Conservation (phyloP, 2,329 filamentous ascomycete species). For the Lachnellula hyalina region DNA sequence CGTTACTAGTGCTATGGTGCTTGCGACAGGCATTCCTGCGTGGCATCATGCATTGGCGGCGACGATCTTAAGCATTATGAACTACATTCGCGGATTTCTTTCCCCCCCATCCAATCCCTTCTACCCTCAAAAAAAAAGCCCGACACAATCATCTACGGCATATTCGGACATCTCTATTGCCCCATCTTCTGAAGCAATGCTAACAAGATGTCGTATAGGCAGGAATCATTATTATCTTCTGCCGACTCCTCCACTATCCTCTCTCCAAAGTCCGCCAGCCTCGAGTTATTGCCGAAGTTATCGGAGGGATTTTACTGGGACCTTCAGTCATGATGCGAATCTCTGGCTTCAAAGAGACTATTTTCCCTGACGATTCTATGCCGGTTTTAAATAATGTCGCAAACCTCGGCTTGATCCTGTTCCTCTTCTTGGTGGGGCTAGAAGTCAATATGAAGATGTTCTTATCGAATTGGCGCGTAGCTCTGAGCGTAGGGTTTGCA, state of each 20-base stretch:
- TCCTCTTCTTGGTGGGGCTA: slow-evolving; percentile 81
- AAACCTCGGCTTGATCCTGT: slow-evolving; percentile 77
- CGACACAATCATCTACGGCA: neutral
- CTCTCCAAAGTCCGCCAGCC: slow-evolving; percentile 73
- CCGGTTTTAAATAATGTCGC: slow-evolving; percentile 71
- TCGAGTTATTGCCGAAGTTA: slow-evolving; percentile 77
- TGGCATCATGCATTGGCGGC: too few species aligned
- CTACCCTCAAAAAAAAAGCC: neutral
- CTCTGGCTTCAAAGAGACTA: slow-evolving; percentile 67
- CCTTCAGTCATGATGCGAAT: slow-evolving; percentile 86
- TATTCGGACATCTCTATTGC: neutral
- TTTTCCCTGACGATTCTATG: slow-evolving; percentile 73
- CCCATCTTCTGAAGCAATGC: neutral
- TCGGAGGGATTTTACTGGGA: slow-evolving; percentile 78
- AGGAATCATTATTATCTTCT: slow-evolving; percentile 69
- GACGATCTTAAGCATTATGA: too few species aligned
- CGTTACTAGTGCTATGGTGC: too few species aligned
- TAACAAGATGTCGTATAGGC: slow-evolving; percentile 41
- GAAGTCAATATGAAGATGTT: slow-evolving; percentile 80
- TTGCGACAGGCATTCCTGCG: neutral
- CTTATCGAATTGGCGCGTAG: slow-evolving; percentile 73
- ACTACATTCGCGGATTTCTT: neutral
- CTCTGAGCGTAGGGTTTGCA: slow-evolving; percentile 68
- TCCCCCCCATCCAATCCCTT: neutral
- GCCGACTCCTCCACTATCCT: slow-evolving; percentile 69